These are phyloP conservation scores for Austropuccinia psidii DNA, from an alignment of 1,284 basidiomycete species.

Conservation along the genomic window DNA sequence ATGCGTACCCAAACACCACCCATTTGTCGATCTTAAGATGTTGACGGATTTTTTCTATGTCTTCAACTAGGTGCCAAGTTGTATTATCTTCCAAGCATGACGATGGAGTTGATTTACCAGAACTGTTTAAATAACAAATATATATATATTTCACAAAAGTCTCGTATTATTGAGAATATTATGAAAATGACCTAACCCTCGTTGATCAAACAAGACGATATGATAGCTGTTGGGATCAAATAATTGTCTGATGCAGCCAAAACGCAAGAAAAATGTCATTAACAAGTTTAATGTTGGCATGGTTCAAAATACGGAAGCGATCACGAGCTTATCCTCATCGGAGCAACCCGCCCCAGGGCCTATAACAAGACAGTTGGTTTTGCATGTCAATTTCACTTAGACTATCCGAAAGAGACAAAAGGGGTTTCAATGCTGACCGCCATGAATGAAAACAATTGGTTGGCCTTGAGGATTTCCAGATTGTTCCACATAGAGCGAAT, in stretches of 20 bases:
- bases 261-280: conserved; percentile 66
- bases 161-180: conserved; percentile 42
- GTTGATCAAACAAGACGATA: conserved; percentile 43
- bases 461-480: conserved; percentile 40
- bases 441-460: conserved; percentile 69
- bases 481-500: conserved; percentile 42
- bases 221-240: conserved; percentile 79
- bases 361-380: background rate
- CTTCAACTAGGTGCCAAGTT: conserved; percentile 86
- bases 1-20: conserved; percentile 67
- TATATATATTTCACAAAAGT: conserved; percentile 17
- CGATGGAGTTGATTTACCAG: conserved; percentile 43
- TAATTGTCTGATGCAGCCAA: conserved; percentile 62
- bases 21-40: conserved; percentile 69
- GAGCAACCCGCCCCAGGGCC: conserved; percentile 34
- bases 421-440: conserved; percentile 43
- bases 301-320: conserved; percentile 1
- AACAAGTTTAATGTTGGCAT: conserved; percentile 50
- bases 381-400: background rate
- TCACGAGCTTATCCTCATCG: conserved; percentile 8
- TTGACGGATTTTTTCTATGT: conserved; percentile 72
- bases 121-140: conserved; percentile 48
- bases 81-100: conserved; percentile 79
- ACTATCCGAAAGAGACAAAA: conserved; percentile 8
- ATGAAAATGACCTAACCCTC: conserved; percentile 22